Base-by-base conservation (phyloP, 495 filamentous ascomycete species). In the Hyaloscypha finlandica region DNA sequence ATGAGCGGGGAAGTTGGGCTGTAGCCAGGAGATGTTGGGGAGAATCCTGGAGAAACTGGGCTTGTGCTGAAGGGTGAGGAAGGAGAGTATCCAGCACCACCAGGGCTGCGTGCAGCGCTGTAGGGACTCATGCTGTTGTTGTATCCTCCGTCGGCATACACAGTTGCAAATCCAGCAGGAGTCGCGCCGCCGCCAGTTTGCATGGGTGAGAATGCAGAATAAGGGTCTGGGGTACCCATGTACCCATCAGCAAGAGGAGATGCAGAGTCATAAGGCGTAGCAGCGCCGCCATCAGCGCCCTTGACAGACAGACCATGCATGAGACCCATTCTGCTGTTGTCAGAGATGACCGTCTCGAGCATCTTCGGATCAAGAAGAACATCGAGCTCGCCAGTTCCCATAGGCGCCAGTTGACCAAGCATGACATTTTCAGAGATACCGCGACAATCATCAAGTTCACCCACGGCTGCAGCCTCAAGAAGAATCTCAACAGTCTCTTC, bases 401-500 rank as follows among this genome's bases (percentile, higher is more conserved):
- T 89, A 59, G 95, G 95, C 19, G 95, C 95, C 77, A 98, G 86
- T 77, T 99, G 95, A 66, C 95, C 95, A 70, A 99, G 84, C 87
- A 99, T 98, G 78, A 99, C 87, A 77, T 99, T 99, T 81, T 99
- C 95, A 1, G 94, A 97, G 30, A 99, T 92, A 81, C 95, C 95
- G 64, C 92, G 90, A 81, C 96, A 98, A 77, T 99, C 94, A 72
- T 99, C 95, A 22, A 98, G 84, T 77, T 99, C 95, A 74, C 95
- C 95, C 52, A 90, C 89, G 51, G 92, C 92, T 51, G 95, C 95
- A 45, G 95, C 95, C 66, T 99, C 95, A 33, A 97, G 84, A 31
- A 99, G 81, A 80, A 99, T 99, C 75, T 99, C 95, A 37, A 99
- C 95, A 0, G 95, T 99, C 73, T 99, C 96, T 80, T 99, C 95